Evolutionary conservation across 108 stramenopile genomes (phyloP).

Genomic region (Skeletonema costatum): DNA sequence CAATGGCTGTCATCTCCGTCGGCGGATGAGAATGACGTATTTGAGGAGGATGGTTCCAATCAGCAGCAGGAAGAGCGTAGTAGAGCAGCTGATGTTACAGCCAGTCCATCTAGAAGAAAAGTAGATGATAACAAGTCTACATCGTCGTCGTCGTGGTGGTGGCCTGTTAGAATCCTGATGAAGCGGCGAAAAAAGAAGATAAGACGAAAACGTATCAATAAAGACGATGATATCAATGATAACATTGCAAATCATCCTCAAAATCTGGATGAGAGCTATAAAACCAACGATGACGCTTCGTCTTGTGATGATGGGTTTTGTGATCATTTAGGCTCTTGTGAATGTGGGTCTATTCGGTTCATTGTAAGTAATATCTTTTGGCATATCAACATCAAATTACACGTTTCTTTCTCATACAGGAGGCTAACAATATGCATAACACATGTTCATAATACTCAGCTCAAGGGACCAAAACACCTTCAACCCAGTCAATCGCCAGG

Average conservation of each 20-base stretch:
- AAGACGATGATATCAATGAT: background rate
- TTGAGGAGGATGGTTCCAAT: background rate
- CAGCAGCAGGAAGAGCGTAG: background rate
- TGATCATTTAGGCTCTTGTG: conserved; percentile 66
- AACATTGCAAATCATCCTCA: background rate
- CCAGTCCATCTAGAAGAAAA: background rate
- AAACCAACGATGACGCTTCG: background rate
- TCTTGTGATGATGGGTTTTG: background rate
- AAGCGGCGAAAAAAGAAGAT: conserved; percentile 11
- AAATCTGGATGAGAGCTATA: background rate
- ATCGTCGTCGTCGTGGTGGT: conserved; percentile 32
- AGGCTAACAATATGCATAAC: no score
- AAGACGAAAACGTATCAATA: background rate
- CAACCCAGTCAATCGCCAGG: conserved; percentile 53
- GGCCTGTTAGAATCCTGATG: conserved; percentile 34
- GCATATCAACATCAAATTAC: no score
- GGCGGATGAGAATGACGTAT: background rate
- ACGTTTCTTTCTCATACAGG: no score
- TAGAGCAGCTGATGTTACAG: background rate
- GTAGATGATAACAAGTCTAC: background rate
- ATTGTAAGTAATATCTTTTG: conserved; percentile 27
- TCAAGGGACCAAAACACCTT: conserved; percentile 58
- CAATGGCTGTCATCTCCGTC: background rate
- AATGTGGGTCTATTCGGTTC: conserved; percentile 71
- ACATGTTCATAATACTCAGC: conserved; percentile 8